Evolutionary conservation across 23 red algal genomes (phyloP), one percentile per base, ranked within the genome.

Genomic region (Pyropia yezoensis): DNA sequence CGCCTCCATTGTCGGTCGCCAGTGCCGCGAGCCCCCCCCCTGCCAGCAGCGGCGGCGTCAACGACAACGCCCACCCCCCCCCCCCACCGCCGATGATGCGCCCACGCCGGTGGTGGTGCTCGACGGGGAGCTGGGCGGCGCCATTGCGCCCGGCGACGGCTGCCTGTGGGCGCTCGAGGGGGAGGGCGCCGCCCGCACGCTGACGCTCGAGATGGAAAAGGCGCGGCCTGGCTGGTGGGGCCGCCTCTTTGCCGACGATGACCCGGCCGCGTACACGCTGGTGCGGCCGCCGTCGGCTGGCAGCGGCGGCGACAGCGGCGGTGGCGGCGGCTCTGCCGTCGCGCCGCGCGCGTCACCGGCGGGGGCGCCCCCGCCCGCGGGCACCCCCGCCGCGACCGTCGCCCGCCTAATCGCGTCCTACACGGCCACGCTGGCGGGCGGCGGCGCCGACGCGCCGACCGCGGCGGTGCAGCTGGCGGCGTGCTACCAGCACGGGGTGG

Each of bases 151-250:
- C 39, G 39, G 39, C 11, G 74, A 57, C 47, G 82, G 61, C 8
- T 78, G 71, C 39, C 63, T 65, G 54, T 87, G 82, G 82, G 64
- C 47, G 19, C 26, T 87, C 8, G 71, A 87, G 18, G 82, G 54
- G 14, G 71, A 62, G 5, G 57, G 49, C 56, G 52, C 14, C 34
- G 27, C 30, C 39, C 61, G 71, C 33, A 63, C 65, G 62, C 62
- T 87, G 26, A 77, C 60, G 14, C 30, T 87, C 50, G 82, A 87
- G 52, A 29, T 87, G 26, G 82, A 87, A 33, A 87, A 87, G 47
- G 59, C 71, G 15, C 60, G 57, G 24, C 67, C 52, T 3, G 58
- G 66, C 16, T 76, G 72, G 71, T 87, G 82, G 82, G 63, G 56
- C 15, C 50, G 71, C 23, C 49, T 87, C 14, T 77, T 87, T 55